Evolutionary conservation across 345 rosid genomes (phyloP), one percentile per base, ranked within the genome.

Genomic region (Mercurialis annua): DNA sequence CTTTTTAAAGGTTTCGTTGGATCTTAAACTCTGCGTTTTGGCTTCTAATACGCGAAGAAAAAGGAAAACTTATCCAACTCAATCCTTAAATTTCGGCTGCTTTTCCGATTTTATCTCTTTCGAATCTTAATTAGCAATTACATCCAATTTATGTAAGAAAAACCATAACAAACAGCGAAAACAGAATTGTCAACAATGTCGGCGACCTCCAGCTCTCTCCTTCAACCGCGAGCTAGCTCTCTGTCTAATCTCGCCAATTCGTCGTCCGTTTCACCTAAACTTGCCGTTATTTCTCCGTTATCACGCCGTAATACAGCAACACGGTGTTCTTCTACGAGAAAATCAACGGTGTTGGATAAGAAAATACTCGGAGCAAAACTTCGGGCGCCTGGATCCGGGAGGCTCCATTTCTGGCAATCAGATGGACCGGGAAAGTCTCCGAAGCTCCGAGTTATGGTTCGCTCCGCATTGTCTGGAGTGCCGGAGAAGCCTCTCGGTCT

Each of bases 401-500:
- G 77, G 55, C 72, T 84, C 49, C 89, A 79, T 60, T 68, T 90
- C 1, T 89, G 95, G 98, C 82, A 76, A 58, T 83, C 92, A 47
- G 97, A 86, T 6, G 99, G 98, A 15, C 96, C 96, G 4, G 89
- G 97, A 6, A 71, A 76, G 68, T 74, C 77, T 1, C 85, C 99
- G 6, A 88, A 86, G 81, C 96, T 95, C 20, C 79, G 82, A 36
- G 81, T 88, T 62, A 81, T 83, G 56, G 89, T 88, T 16, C 81
- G 82, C 16, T 85, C 96, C 1, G 78, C 97, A 58, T 82, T 95
- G 69, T 95, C 97, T 7, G 87, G 83, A 24, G 90, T 82, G 29
- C 99, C 99, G 34, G 97, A 87, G 80, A 92, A 92, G 82, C 98
- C 99, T 16, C 89, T 92, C 0, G 99, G 99, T 46, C 92, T 95